Evolutionary conservation across 2,329 filamentous ascomycete species (phyloP), one percentile per base, ranked within the genome.

Genomic region (Alternaria postmessia): DNA sequence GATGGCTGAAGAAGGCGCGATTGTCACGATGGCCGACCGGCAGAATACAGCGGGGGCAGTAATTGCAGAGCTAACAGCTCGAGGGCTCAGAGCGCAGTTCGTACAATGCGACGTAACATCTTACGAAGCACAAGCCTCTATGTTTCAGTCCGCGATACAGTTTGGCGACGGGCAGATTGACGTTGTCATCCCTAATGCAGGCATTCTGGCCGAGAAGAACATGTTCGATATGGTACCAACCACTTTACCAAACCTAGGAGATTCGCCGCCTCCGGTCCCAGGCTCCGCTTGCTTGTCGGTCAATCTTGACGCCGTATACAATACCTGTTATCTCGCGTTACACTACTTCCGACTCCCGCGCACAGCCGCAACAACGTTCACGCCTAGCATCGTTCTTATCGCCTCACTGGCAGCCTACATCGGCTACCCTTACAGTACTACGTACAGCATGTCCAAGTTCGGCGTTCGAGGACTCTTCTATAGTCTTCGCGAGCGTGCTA

Each of bases 111-210:
- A 79, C 57, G 74, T 78, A 7, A 69, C 67, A 4, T 68, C 67
- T 6, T 77, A 74, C 54, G 46, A 60, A 7, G 68, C 70, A 7
- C 75, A 76, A 52, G 59, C 69, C 14, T 51, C 51, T 2, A 67
- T 76, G 42, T 79, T 78, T 65, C 71, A 75, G 41, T 65, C 61
- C 3, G 74, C 75, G 1, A 62, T 77, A 14, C 11, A 38, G 1
- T 74, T 70, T 22, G 72, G 71, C 4, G 59, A 65, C 0, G 66
- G 60, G 7, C 71, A 55, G 11, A 48, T 79, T 26, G 76, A 79
- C 41, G 48, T 77, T 16, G 72, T 76, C 3, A 64, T 78, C 4
- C 66, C 74, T 5, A 68, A 65, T 18, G 76, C 77, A 3, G 77
- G 75, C 26, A 63, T 75, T 7, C 58, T 71, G 38, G 62, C 63